These are phyloP conservation scores for Aspergillus affinis DNA, from an alignment of 495 filamentous ascomycete genomes.

Conservation along the genomic window DNA sequence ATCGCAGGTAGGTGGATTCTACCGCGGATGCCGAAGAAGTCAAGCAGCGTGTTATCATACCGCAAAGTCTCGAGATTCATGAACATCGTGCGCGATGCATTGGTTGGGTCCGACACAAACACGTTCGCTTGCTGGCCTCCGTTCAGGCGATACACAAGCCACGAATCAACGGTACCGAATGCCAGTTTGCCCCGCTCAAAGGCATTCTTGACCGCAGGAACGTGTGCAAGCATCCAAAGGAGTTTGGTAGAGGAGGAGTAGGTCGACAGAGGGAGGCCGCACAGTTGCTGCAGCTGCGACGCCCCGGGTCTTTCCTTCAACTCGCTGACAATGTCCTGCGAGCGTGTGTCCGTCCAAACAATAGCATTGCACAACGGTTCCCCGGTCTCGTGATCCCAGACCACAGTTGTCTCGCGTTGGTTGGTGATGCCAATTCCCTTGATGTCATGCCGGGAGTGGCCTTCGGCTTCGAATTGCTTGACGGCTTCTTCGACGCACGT, in stretches of 20 bases:
- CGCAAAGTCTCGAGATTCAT: slow-evolving; percentile 83
- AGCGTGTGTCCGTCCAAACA: slow-evolving; percentile 93
- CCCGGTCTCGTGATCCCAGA: slow-evolving; percentile 87
- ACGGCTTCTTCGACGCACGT: slow-evolving; percentile 80
- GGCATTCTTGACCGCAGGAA: slow-evolving; percentile 69
- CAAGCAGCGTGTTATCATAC: slow-evolving; percentile 78
- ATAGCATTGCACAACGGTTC: slow-evolving; percentile 86
- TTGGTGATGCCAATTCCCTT: slow-evolving; percentile 90
- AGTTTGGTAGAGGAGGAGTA: slow-evolving; percentile 93
- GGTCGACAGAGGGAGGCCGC: slow-evolving; percentile 87
- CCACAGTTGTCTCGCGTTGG: slow-evolving; percentile 90
- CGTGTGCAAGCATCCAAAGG: slow-evolving; percentile 77
- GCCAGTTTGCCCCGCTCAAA: slow-evolving; percentile 77
- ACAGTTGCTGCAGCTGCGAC: slow-evolving; percentile 66
- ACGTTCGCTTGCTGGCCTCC: slow-evolving; percentile 68
- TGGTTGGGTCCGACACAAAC: slow-evolving; percentile 88
- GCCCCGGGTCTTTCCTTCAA: slow-evolving; percentile 65
- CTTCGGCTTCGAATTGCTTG: slow-evolving; percentile 63
- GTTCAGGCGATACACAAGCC: slow-evolving; percentile 89
- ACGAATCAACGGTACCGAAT: slow-evolving; percentile 91
- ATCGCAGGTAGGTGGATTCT: slow-evolving; percentile 76
- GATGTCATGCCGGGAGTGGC: slow-evolving; percentile 66
- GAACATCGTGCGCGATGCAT: slow-evolving; percentile 96
- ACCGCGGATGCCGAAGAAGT: slow-evolving; percentile 78
- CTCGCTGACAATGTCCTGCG: slow-evolving; percentile 71